Evolutionary conservation across 2,329 filamentous ascomycete genomes (phyloP).

Genomic region (Scedosporium aurantiacum): DNA sequence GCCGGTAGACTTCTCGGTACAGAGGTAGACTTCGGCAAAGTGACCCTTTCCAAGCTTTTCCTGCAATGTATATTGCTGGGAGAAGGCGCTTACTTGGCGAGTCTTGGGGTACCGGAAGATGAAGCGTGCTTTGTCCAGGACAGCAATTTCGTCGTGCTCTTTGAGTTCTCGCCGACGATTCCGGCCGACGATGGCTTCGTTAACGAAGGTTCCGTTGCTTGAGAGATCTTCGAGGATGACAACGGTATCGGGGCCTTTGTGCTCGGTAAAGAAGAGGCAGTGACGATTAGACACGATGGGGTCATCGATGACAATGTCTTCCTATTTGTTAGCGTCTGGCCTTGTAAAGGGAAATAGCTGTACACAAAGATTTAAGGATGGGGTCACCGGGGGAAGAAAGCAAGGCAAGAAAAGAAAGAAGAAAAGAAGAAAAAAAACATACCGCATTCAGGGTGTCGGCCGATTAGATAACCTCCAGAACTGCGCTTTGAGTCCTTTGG

Average conservation of each 20-base stretch:
- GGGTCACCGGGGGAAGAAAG: not conserved
- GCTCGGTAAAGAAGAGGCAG: slow-evolving; percentile 55
- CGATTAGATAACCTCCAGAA: slow-evolving; percentile 80
- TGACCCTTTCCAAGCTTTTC: slow-evolving; percentile 89
- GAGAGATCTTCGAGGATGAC: slow-evolving; percentile 88
- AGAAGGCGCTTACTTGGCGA: slow-evolving; percentile 64
- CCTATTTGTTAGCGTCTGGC: not conserved
- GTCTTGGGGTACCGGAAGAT: slow-evolving; percentile 81
- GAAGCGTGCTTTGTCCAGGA: slow-evolving; percentile 76
- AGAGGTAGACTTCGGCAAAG: slow-evolving; percentile 88
- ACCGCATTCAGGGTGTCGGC: slow-evolving; percentile 90
- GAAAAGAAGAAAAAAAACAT: slow-evolving; percentile 22
- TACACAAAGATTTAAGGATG: not conserved
- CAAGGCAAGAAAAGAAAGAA: not conserved
- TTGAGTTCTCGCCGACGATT: slow-evolving; percentile 84
- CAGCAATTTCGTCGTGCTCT: slow-evolving; percentile 82
- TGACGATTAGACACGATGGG: slow-evolving; percentile 82
- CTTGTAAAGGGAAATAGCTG: not conserved
- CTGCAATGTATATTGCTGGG: slow-evolving; percentile 73
- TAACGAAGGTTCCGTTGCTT: slow-evolving; percentile 93
- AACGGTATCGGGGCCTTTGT: slow-evolving; percentile 44
- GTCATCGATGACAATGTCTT: slow-evolving; percentile 61
- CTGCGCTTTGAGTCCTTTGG: slow-evolving; percentile 28
- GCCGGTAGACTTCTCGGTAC: slow-evolving; percentile 75
- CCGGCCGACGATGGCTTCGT: slow-evolving; percentile 79